Evolutionary conservation across 1,139 yeast genomes (phyloP), one percentile per base, ranked within the genome.

Genomic region (Yamadazyma pseudoaaseri): DNA sequence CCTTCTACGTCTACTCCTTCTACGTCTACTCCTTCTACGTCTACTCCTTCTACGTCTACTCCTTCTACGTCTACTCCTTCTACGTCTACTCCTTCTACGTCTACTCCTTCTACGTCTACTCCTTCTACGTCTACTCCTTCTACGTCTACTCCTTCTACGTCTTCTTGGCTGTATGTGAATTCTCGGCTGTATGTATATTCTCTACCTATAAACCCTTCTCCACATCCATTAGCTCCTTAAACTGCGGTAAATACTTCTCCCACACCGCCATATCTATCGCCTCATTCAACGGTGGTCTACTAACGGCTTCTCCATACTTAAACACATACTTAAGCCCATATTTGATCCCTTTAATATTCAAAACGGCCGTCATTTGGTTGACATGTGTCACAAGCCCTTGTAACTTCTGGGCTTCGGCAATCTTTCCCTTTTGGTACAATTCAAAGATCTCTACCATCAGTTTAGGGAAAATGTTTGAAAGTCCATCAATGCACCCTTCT

Each of bases 401-500:
- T 29, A 70, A 47, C 34, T 54, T 48, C 33, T 56, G 58, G 16
- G 76, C 76, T 44, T 67, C 68, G 29, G 55, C 51, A 24, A 48
- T 26, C 32, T 66, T 54, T 14, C 66, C 68, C 16, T 45, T 47
- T 20, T 58, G 47, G 29, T 34, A 52, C 26, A 56, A 43, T 3
- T 45, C 42, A 41, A 45, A 66, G 20, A 72, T 49, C 37, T 60
- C 55, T 27, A 67, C 66, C 59, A 64, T 57, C 4, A 56, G 42
- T 36, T 63, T 66, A 21, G 73, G 73, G 44, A 67, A 65, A 7
- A 65, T 49, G 29, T 62, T 67, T 23, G 73, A 59, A 27, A 71
- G 51, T 11, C 76, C 76, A 45, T 71, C 77, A 38, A 71, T 64
- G 17, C 75, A 61, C 26, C 76, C 76, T 35, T 55, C 54, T 27